A percentile compares a stretch with the other conserved stretches of the same genome.
Conservation (phyloP, 2,329 filamentous ascomycete species). For the Neoascochyta sp. region DNA sequence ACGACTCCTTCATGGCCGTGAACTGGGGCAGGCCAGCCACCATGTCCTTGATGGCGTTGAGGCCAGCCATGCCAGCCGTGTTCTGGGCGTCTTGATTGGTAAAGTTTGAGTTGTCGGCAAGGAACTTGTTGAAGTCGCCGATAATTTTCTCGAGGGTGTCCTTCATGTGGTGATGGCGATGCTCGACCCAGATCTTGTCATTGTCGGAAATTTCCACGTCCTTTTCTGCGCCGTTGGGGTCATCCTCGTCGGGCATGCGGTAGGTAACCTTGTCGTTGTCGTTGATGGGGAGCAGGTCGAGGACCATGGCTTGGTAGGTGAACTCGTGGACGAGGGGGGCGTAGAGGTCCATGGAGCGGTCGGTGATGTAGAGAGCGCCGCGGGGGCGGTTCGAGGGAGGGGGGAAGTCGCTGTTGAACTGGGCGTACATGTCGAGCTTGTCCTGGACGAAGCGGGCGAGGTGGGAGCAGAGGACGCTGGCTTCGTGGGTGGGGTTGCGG, state of each 20-base stretch:
- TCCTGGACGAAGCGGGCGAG: constrained; percentile 88
- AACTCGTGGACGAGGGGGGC: constrained; percentile 91
- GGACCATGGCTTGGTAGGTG: constrained; percentile 97
- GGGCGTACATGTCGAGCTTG: constrained; percentile 83
- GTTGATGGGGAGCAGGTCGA: constrained; percentile 83
- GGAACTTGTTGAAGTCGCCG: constrained; percentile 87
- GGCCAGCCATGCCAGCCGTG: constrained; percentile 72
- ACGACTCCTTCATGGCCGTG: constrained; percentile 90
- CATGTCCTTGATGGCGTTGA: constrained; percentile 97
- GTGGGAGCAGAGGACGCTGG: constrained; percentile 79
- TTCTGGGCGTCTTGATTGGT: constrained; percentile 67
- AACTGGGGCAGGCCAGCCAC: constrained; percentile 91
- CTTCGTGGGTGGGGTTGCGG: constrained; percentile 72
- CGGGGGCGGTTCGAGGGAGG: constrained; percentile 73
- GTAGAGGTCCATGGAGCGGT: constrained; percentile 87
- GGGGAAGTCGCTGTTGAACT: constrained; percentile 80
- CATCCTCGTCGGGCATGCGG: constrained; percentile 72
- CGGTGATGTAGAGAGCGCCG: constrained; percentile 79
- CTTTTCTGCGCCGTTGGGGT: constrained; percentile 68
- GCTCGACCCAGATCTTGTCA: constrained; percentile 93
- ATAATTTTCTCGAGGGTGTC: constrained; percentile 93
- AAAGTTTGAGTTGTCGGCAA: constrained; percentile 88
- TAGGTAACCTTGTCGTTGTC: constrained; percentile 88
- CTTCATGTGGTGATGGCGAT: constrained; percentile 95
- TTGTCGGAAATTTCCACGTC: constrained; percentile 89